Percentiles rank a stretch among this genome's conserved stretches.
phyloP scores from a whole-genome alignment of 2,329 filamentous ascomycete species.

The Trichoderma oligosporum region DNA sequence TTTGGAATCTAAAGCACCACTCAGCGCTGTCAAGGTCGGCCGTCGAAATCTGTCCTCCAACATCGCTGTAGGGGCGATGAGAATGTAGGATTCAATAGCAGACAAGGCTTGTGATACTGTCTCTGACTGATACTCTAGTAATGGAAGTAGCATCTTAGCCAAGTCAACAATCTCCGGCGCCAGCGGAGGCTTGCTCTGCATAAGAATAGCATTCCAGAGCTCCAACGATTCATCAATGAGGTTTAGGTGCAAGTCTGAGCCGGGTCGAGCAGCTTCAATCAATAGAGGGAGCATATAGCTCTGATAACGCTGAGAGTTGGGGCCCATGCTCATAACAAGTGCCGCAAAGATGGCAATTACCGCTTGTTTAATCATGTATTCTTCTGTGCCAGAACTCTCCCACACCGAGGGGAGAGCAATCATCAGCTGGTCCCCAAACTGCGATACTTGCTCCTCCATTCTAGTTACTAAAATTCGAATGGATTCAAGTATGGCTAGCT shows the following conservation, averaged over 20 bases:
- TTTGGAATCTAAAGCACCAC: slow-evolving; percentile 47
- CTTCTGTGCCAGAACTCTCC: slow-evolving; percentile 73
- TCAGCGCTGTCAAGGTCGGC: slow-evolving; percentile 48
- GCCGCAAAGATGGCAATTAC: slow-evolving; percentile 82
- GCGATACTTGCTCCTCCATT: slow-evolving; percentile 67
- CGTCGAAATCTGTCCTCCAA: slow-evolving; percentile 54
- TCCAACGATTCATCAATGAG: slow-evolving; percentile 90
- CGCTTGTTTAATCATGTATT: slow-evolving; percentile 90
- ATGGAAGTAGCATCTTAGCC: slow-evolving; percentile 58
- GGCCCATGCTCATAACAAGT: slow-evolving; percentile 80
- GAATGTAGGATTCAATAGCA: slow-evolving; percentile 66
- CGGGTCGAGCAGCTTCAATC: slow-evolving; percentile 70
- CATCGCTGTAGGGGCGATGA: slow-evolving; percentile 65
- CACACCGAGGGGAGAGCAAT: slow-evolving; percentile 75
- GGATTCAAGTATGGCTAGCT: slow-evolving; percentile 84
- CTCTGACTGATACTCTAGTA: slow-evolving; percentile 63
- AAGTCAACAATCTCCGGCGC: slow-evolving; percentile 60
- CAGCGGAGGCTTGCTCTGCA: slow-evolving; percentile 60
- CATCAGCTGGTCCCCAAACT: slow-evolving; percentile 77
- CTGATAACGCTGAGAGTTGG: slow-evolving; percentile 74
- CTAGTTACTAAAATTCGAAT: slow-evolving; percentile 76
- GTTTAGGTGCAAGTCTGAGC: slow-evolving; percentile 72
- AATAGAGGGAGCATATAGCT: slow-evolving; percentile 77
- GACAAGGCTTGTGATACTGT: slow-evolving; percentile 59
- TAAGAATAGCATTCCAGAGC: slow-evolving; percentile 75